Conservation (phyloP, 164 flowering plant genomes). For the Aristolochia fimbriata region DNA sequence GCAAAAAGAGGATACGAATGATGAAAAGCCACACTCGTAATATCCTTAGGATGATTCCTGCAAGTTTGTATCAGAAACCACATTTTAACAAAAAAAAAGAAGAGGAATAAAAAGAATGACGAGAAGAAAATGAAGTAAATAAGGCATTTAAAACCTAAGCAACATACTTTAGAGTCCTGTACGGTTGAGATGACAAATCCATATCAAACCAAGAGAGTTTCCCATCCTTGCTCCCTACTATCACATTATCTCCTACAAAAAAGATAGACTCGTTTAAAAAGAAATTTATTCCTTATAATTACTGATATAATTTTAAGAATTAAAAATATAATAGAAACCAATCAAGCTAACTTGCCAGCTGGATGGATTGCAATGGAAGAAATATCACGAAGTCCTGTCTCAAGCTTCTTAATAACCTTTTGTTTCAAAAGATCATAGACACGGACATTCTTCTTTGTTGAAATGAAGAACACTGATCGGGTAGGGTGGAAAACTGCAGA, state of each 20-base stretch:
- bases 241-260: conserved; percentile 82
- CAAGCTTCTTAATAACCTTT: conserved; percentile 75
- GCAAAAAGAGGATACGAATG: conserved; percentile 91
- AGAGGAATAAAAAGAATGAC: not conserved
- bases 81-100: not conserved
- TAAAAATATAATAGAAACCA: not conserved
- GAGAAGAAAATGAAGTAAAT: not conserved
- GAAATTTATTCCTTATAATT: not conserved
- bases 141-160: not conserved
- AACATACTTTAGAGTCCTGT: conserved; percentile 61
- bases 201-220: conserved; percentile 98
- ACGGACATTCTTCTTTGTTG: conserved; percentile 80
- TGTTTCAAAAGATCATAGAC: conserved; percentile 73
- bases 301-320: not conserved
- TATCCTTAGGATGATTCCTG: conserved; percentile 85
- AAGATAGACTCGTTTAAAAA: not conserved
- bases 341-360: conserved; percentile 36
- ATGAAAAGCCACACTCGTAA: conserved; percentile 78
- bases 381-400: conserved; percentile 73
- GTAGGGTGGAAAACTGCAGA: conserved; percentile 79
- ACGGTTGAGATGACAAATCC: conserved; percentile 92
- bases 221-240: conserved; percentile 96
- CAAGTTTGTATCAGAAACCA: conserved; percentile 2
- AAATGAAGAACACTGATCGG: conserved; percentile 58
- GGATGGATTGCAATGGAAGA: conserved; percentile 96